Evolutionary conservation across 768 basidiomycete species (phyloP).

Genomic region (Leccinum boreale): DNA sequence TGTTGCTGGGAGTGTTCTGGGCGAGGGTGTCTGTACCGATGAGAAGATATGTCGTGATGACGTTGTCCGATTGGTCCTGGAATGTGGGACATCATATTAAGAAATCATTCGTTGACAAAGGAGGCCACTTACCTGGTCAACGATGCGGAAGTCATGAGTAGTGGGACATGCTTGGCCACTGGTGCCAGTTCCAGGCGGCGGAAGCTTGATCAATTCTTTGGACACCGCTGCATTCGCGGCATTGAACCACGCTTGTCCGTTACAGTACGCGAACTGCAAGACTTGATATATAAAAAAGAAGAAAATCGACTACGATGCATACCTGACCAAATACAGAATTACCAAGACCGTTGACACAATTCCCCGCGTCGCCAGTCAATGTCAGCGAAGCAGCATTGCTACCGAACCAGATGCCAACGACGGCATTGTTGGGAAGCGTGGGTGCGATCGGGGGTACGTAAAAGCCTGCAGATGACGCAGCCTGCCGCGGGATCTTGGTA

Average conservation of each 20-base stretch:
- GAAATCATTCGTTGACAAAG: background rate
- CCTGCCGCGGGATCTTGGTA: slow-evolving; percentile 10
- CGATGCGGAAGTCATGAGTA: slow-evolving; percentile 26
- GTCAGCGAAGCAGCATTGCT: slow-evolving; percentile 24
- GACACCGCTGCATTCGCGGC: slow-evolving; percentile 20
- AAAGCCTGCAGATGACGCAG: slow-evolving; percentile 13
- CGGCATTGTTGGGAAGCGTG: slow-evolving; percentile 20
- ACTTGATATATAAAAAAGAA: background rate
- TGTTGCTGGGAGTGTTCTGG: slow-evolving; percentile 25
- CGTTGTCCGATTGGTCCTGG: slow-evolving; percentile 29
- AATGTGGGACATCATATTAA: background rate
- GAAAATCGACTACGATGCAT: background rate
- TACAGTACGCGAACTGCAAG: slow-evolving; percentile 24
- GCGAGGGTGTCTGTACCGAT: slow-evolving; percentile 21
- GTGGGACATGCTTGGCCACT: slow-evolving; percentile 24
- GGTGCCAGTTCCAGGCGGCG: slow-evolving; percentile 19
- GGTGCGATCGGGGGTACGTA: slow-evolving; percentile 22
- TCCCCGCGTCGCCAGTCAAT: slow-evolving; percentile 19
- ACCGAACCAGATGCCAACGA: slow-evolving; percentile 29
- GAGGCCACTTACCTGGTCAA: slow-evolving; percentile 18
- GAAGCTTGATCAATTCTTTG: slow-evolving; percentile 17
- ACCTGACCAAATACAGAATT: slow-evolving; percentile 27
- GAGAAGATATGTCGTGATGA: slow-evolving; percentile 28
- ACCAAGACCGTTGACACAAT: slow-evolving; percentile 23
- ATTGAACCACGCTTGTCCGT: slow-evolving; percentile 23